Evolutionary conservation across 306 rosid species (phyloP).

Genomic region (Casuarina glauca): DNA sequence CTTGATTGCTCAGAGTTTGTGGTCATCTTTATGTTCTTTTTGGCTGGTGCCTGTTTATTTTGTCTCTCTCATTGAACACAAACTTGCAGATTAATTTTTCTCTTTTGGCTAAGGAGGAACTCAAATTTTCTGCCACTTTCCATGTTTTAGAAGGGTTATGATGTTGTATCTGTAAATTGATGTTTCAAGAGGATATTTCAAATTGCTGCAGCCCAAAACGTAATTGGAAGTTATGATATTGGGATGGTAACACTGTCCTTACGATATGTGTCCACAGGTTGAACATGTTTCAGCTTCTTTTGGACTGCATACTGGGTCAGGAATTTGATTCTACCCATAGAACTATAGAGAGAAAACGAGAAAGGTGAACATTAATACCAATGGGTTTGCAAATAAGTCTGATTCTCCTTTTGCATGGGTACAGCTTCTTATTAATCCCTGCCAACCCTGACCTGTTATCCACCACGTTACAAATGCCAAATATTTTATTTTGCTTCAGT

Average conservation of each 20-base stretch:
- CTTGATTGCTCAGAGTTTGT: not conserved
- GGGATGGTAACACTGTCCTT: not conserved
- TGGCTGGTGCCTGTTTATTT: not conserved
- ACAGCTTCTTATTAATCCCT: not conserved
- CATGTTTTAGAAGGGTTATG: not conserved
- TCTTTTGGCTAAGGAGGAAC: not conserved
- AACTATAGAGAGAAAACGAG: not conserved
- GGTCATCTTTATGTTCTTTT: not conserved
- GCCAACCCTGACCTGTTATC: not conserved
- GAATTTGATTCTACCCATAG: conserved; percentile 2
- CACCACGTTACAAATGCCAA: conserved; percentile 1
- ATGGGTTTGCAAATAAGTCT: not conserved
- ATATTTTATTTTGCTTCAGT: not conserved
- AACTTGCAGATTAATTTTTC: not conserved
- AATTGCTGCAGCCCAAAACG: not conserved
- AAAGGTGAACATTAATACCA: not conserved
- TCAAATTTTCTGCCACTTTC: not conserved
- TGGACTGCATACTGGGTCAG: conserved; percentile 3
- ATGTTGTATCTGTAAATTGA: not conserved
- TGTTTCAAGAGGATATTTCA: not conserved
- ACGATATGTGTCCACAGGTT: not conserved
- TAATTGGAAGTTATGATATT: not conserved
- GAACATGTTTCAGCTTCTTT: conserved; percentile 10
- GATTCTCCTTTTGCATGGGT: not conserved
- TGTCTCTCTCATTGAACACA: not conserved